Evolutionary conservation across 2,329 filamentous ascomycete genomes (phyloP).

Genomic region (Clonostachys byssicola): DNA sequence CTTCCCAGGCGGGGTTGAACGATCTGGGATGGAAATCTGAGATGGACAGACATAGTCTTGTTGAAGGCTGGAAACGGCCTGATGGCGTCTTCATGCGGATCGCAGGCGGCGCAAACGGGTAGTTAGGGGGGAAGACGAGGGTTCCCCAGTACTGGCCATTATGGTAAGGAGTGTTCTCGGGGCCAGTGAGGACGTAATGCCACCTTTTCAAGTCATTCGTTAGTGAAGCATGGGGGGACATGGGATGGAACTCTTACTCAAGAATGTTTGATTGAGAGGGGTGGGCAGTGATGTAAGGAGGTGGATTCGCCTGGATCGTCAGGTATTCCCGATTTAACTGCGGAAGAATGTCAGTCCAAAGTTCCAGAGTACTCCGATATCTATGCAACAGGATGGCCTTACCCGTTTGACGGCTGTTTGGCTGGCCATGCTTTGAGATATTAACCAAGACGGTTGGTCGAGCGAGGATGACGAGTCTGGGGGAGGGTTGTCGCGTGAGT

Average conservation of each 20-base stretch:
- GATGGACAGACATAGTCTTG: slow-evolving; percentile 89
- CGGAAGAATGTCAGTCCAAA: neutral
- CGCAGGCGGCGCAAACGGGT: slow-evolving; percentile 93
- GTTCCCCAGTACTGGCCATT: slow-evolving; percentile 98
- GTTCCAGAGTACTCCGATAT: neutral
- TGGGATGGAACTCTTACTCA: slow-evolving; percentile 53
- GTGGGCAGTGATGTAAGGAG: slow-evolving; percentile 84
- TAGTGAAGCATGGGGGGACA: neutral
- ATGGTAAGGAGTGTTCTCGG: slow-evolving; percentile 89
- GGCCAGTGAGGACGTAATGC: slow-evolving; percentile 95
- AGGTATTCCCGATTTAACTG: slow-evolving; percentile 62
- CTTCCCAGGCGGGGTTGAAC: slow-evolving; percentile 98
- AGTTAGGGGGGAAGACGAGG: slow-evolving; percentile 90
- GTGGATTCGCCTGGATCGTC: slow-evolving; percentile 66
- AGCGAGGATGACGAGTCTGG: neutral
- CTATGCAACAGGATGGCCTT: slow-evolving; percentile 20
- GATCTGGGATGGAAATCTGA: slow-evolving; percentile 97
- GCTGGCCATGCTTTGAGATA: slow-evolving; percentile 53
- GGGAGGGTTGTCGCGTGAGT: neutral
- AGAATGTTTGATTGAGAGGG: slow-evolving; percentile 89
- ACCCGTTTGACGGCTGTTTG: slow-evolving; percentile 71
- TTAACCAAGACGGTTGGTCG: neutral
- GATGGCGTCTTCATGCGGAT: slow-evolving; percentile 99
- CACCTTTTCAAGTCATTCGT: slow-evolving; percentile 47
- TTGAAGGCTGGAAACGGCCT: slow-evolving; percentile 90